Evolutionary conservation across 768 basidiomycete species (phyloP).

Genomic region (Amanita muscaria): DNA sequence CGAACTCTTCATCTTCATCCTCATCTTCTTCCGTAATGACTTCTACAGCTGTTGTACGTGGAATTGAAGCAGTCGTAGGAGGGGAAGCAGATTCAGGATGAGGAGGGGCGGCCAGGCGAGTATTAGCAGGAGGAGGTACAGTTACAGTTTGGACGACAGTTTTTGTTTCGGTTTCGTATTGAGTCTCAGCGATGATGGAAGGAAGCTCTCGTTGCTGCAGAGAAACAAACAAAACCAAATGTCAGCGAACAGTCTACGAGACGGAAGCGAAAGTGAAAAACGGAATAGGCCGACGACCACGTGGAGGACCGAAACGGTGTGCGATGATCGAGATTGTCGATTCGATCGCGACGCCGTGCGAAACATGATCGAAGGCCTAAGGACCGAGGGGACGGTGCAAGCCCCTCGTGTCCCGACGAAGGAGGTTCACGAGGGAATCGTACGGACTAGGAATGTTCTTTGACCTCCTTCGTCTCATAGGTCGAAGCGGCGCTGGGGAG

Average conservation of each 20-base stretch:
- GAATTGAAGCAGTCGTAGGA: slow-evolving; percentile 52
- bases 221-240: slow-evolving; percentile 24
- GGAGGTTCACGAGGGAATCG: slow-evolving; percentile 46
- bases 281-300: slow-evolving; percentile 29
- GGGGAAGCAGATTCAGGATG: slow-evolving; percentile 55
- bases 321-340: slow-evolving; percentile 23
- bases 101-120: slow-evolving; percentile 65
- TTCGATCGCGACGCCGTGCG: slow-evolving; percentile 27
- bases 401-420: slow-evolving; percentile 90
- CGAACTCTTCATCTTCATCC: slow-evolving; percentile 29
- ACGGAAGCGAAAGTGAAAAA: slow-evolving; percentile 15
- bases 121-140: slow-evolving; percentile 70
- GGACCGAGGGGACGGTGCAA: slow-evolving; percentile 64
- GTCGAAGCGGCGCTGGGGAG: slow-evolving; percentile 81
- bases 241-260: slow-evolving; percentile 9
- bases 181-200: slow-evolving; percentile 34
- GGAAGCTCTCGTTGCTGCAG: slow-evolving; percentile 26
- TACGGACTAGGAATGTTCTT: slow-evolving; percentile 67
- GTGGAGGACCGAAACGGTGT: slow-evolving; percentile 16
- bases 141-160: slow-evolving; percentile 59
- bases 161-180: slow-evolving; percentile 54
- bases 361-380: slow-evolving; percentile 30
- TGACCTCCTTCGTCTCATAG: slow-evolving; percentile 90
- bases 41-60: slow-evolving; percentile 61
- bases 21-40: slow-evolving; percentile 55